Evolutionary conservation across 192 early-diverging fungal species (phyloP).

Genomic region (Backusella macrospora): DNA sequence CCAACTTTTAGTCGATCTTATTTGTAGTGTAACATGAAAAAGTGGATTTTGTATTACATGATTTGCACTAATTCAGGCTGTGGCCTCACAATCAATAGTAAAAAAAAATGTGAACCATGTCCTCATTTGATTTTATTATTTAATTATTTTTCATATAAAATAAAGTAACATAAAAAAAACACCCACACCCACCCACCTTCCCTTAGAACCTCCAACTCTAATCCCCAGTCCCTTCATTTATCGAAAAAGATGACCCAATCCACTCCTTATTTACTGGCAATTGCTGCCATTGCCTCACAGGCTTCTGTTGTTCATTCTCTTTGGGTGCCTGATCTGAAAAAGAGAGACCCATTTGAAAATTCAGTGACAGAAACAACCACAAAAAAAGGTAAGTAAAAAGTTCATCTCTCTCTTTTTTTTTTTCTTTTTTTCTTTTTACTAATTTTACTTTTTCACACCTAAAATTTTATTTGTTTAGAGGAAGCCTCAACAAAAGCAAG

Average conservation of each 20-base stretch:
- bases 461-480: no score
- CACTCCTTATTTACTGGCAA: neutral
- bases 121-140: conserved; percentile 14
- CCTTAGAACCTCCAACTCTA: neutral
- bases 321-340: conserved; percentile 4
- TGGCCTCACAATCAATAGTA: neutral
- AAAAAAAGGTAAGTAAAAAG: conserved; percentile 3
- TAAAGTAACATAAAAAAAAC: neutral
- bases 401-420: neutral
- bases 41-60: neutral
- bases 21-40: neutral
- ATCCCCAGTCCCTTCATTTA: neutral
- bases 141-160: conserved; percentile 7
- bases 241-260: conserved; percentile 2
- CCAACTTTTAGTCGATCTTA: conserved; percentile 9
- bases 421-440: neutral
- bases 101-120: conserved; percentile 15
- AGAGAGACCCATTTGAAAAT: neutral
- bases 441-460: neutral
- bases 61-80: neutral
- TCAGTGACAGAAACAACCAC: neutral
- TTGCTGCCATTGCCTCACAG: neutral
- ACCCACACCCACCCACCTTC: no score
- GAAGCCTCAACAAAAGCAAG: neutral
- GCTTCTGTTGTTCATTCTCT: neutral